Conservation (phyloP, 305 asterid species). For the Salvia sclarea region DNA sequence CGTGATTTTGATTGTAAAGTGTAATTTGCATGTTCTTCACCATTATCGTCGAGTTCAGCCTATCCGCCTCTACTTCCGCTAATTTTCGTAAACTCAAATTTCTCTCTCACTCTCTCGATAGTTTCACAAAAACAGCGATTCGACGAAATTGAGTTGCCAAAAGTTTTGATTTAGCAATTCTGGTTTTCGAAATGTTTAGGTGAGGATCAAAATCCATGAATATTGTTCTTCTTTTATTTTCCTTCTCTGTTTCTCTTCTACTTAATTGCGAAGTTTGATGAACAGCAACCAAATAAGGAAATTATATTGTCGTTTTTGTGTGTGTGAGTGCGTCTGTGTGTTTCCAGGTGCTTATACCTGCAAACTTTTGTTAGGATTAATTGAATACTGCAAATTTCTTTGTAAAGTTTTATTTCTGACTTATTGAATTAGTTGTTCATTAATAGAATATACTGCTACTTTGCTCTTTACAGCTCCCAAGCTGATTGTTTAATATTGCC, state of each 20-base stretch:
- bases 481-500: background rate
- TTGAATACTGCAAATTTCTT: background rate
- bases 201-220: background rate
- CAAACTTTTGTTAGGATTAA: background rate
- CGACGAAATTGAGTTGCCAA: background rate
- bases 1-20: conserved; percentile 16
- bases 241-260: background rate
- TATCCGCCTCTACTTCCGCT: conserved; percentile 4
- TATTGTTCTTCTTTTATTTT: background rate
- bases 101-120: background rate
- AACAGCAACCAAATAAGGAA: background rate
- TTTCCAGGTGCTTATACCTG: background rate
- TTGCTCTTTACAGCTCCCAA: conserved; percentile 21
- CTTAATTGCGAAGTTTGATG: background rate
- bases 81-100: background rate
- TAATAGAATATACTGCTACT: conserved; percentile 13
- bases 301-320: background rate
- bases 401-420: background rate
- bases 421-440: conserved; percentile 12
- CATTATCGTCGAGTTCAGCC: conserved; percentile 20
- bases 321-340: too few species aligned
- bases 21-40: conserved; percentile 28
- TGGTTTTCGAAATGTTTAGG: background rate
- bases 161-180: background rate
- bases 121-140: background rate